Base-by-base conservation (phyloP, 805 yeast species). In the Pichia eremophila region DNA sequence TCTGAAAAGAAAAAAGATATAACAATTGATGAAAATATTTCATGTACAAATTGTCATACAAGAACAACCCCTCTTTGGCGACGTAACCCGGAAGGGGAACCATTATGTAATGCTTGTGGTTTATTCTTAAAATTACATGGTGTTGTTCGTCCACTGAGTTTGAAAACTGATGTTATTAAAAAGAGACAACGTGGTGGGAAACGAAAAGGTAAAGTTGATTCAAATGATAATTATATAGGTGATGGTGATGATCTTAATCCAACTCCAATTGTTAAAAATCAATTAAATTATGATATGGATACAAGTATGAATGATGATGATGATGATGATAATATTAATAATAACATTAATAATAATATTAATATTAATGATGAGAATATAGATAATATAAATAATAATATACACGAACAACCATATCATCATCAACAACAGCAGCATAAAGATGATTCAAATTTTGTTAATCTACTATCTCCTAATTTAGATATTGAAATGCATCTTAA, bases 21-120 rank as follows among this genome's bases (percentile, higher is more conserved):
- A 17, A 17, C 36, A 12, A 34, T 5, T 11, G 54, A 51, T 14
- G 45, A 44, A 8, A 50, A 53, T 38, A 61, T 61, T 9, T 54
- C 62, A 6, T 91, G 98, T 65, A 81, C 91, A 17, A 91, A 91
- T 66, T 91, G 99, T 65, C 82, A 84, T 58, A 91, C 99, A 0
- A 79, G 76, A 53, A 89, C 95, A 17, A 91, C 99, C 0, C 99
- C 99, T 1, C 65, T 91, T 17, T 91, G 99, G 99, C 72, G 99
- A 56, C 73, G 97, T 44, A 87, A 88, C 57, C 89, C 95, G 0
- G 86, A 85, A 50, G 97, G 97, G 2, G 83, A 86, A 58, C 95
- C 96, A 0, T 69, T 91, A 50, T 91, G 98, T 68, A 91, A 91
- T 64, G 98, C 99, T 0, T 91, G 99, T 69, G 99, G 98, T 0